A percentile compares a stretch with the other conserved stretches of the same genome.
phyloP scores from a whole-genome alignment of 2,329 filamentous ascomycete genomes.

The Phialophora macrospora region DNA sequence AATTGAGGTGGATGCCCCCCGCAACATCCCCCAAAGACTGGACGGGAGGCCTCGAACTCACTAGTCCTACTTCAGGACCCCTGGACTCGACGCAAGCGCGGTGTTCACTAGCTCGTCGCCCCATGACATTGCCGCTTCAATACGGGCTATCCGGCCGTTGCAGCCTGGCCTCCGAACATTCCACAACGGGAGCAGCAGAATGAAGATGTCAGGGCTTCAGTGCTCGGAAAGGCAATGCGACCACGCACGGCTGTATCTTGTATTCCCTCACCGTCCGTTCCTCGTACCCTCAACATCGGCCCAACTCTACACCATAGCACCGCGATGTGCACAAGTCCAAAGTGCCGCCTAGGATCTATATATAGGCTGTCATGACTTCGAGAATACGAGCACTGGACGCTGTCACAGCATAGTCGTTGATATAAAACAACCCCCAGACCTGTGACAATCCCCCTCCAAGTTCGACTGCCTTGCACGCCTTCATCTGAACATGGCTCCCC shows the following conservation, averaged over 20 bases:
- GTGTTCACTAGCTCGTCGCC: background rate
- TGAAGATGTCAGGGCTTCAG: background rate
- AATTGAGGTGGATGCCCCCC: background rate
- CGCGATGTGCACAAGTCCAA: background rate
- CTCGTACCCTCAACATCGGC: background rate
- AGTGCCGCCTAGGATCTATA: background rate
- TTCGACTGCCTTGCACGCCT: background rate
- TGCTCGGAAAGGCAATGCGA: background rate
- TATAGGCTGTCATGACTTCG: background rate
- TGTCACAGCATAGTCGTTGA: background rate
- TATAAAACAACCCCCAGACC: background rate
- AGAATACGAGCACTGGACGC: background rate
- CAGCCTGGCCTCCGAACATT: background rate
- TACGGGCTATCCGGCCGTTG: background rate
- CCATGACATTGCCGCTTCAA: background rate
- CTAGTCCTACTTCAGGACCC: background rate
- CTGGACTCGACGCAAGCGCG: background rate
- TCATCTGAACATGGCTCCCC: constrained; percentile 19
- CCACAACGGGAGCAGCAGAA: background rate
- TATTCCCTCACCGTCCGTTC: background rate
- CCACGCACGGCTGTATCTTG: background rate
- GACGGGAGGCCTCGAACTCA: background rate
- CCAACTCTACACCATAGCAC: background rate
- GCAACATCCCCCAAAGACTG: background rate
- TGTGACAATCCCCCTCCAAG: background rate